Base-by-base conservation (phyloP, 2,329 filamentous ascomycete genomes). In the Laburnicola sp. region DNA sequence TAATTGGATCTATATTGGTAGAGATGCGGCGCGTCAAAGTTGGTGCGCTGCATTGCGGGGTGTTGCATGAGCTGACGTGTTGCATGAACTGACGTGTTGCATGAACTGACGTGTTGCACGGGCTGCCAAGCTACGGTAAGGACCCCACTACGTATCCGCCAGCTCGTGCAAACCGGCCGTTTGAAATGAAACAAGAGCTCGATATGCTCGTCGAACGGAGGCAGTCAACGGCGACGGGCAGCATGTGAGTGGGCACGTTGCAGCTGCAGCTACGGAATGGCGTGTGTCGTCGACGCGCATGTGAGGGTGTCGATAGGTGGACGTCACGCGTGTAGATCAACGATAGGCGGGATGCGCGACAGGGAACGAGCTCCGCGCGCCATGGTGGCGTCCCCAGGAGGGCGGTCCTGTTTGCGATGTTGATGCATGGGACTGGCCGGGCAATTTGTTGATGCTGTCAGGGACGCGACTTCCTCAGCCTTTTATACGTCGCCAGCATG, bases 391-490 rank as follows among this genome's bases (percentile, higher is more conserved):
- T 39, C 27, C 28, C 66, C 58, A 58, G 63, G 63, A 60, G 63
- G 50, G 45, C 50, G 59, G 62, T 63, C 65, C 59, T 69, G 64
- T 58, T 67, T 66, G 65, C 41, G 9, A 34, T 44, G 39, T 41
- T 47, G 41, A 44, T 44, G 50, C 52, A 50, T 54, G 48, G 45
- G 22, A 26, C 25, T 28, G 32, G 34, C 46, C 47, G 52, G 52
- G 51, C 58, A 55, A 62, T 58, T 62, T 57, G 60, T 64, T 60
- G 53, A 56, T 54, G 43, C 40, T 11, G 56, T 53, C 51, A 58
- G 57, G 56, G 53, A 56, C 55, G 38, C 50, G 57, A 48, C 56
- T 54, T 57, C 62, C 52, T 48, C 48, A 45, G 41, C 42, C 42
- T 54, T 53, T 57, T 37, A 43, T 39, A 54, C 39, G 53, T 49